These are phyloP conservation scores for Talaromyces albobiverticillius DNA, from an alignment of 2,329 filamentous ascomycete species.

Conservation along the genomic window DNA sequence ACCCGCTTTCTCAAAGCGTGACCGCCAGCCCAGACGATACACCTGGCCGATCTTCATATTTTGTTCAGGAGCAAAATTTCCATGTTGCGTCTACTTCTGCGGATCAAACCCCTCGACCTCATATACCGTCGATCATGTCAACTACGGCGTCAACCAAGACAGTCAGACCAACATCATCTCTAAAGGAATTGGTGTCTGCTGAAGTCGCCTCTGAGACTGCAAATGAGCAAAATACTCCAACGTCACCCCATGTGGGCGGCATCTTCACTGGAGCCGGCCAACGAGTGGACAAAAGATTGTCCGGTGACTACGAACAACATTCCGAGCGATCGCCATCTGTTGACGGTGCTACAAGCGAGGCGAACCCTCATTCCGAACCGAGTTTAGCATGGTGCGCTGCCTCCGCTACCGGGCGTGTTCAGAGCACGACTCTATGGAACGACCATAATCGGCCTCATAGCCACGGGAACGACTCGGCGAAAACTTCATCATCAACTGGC, in stretches of 20 bases:
- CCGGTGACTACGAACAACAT: constrained; percentile 35
- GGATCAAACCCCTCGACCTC: constrained; percentile 29
- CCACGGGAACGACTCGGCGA: constrained; percentile 4
- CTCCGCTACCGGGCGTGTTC: constrained; percentile 43
- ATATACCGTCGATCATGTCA: constrained; percentile 42
- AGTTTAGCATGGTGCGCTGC: constrained; percentile 44
- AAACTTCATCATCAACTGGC: constrained; percentile 12
- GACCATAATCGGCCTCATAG: constrained; percentile 16
- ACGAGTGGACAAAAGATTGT: constrained; percentile 32
- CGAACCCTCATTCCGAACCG: constrained; percentile 38
- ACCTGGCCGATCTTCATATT: constrained; percentile 37
- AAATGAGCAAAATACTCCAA: constrained; percentile 24
- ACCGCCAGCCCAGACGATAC: constrained; percentile 62
- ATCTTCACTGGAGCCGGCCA: constrained; percentile 39
- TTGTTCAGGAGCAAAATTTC: constrained; percentile 22
- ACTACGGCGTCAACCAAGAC: constrained; percentile 47
- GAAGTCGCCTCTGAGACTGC: neutral
- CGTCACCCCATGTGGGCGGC: constrained; percentile 33
- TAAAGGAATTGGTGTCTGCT: neutral
- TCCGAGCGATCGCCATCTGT: constrained; percentile 31
- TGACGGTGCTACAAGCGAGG: constrained; percentile 33
- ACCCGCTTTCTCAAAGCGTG: constrained; percentile 73
- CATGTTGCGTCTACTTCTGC: neutral
- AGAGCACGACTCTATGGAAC: constrained; percentile 31
- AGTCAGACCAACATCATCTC: constrained; percentile 34